Conservation (phyloP, 495 filamentous ascomycete genomes). For the Umbilicaria muhlenbergii region DNA sequence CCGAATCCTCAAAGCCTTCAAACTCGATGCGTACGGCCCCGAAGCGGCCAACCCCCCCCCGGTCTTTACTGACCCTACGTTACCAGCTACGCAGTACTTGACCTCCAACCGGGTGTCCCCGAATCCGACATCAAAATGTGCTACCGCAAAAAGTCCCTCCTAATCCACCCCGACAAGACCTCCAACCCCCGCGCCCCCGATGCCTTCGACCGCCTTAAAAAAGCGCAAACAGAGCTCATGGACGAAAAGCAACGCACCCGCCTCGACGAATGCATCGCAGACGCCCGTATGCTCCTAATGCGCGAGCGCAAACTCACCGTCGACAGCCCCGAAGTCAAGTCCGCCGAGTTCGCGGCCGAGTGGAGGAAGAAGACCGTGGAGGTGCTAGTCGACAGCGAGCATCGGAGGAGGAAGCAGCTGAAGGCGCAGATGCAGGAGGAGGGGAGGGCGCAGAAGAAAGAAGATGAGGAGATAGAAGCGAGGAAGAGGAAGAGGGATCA, state of each 20-base stretch:
- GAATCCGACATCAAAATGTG: slow-evolving; percentile 89
- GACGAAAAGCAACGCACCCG: slow-evolving; percentile 80
- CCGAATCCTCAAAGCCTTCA: slow-evolving; percentile 80
- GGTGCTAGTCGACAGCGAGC: slow-evolving; percentile 87
- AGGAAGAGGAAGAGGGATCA: slow-evolving; percentile 88
- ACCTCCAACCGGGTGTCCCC: slow-evolving; percentile 86
- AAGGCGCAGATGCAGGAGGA: slow-evolving; percentile 97
- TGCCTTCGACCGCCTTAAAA: slow-evolving; percentile 93
- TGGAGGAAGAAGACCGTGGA: slow-evolving; percentile 87
- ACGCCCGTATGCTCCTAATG: slow-evolving; percentile 86
- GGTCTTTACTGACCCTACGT: neutral
- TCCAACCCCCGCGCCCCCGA: slow-evolving; percentile 81
- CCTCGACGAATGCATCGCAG: slow-evolving; percentile 89
- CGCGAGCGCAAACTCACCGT: slow-evolving; percentile 84
- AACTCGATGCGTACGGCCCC: slow-evolving; percentile 65
- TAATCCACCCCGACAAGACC: slow-evolving; percentile 98
- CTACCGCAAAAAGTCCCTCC: slow-evolving; percentile 91
- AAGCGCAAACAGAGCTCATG: slow-evolving; percentile 78
- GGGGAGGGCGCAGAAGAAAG: slow-evolving; percentile 73
- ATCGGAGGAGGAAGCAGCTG: slow-evolving; percentile 64
- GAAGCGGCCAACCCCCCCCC: neutral
- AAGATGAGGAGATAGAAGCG: slow-evolving; percentile 72
- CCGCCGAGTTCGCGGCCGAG: slow-evolving; percentile 57
- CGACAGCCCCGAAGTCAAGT: slow-evolving; percentile 73
- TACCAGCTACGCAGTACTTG: slow-evolving; percentile 75